Conservation (phyloP, 73 alveolate species). For the Breviolum minutum region DNA sequence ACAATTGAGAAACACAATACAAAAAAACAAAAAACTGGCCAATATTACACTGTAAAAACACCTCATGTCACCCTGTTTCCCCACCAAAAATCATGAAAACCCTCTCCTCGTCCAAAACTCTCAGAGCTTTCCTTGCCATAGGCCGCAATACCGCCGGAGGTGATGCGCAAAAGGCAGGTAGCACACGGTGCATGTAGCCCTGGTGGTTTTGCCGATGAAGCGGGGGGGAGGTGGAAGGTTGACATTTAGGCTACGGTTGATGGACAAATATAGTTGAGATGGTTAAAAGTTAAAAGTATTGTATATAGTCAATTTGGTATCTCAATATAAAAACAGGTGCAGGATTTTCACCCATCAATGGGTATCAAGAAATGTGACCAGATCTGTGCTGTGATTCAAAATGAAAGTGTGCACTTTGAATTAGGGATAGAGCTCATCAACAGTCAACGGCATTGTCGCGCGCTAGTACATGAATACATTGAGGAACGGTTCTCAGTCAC, state of each 20-base stretch:
- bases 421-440: no score
- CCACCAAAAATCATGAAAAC: background rate
- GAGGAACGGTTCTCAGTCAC: background rate
- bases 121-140: constrained; percentile 25
- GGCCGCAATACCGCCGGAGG: constrained; percentile 57
- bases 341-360: no score
- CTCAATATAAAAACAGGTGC: no score
- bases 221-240: background rate
- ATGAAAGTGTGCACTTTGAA: no score
- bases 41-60: no score
- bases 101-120: constrained; percentile 41
- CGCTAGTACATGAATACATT: no score
- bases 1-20: no score
- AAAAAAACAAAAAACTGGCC: no score
- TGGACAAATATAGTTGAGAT: background rate
- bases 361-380: no score
- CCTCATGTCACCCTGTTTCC: no score
- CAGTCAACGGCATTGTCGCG: no score
- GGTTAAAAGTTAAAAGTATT: background rate
- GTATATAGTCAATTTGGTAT: background rate
- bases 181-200: constrained; percentile 10
- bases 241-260: background rate
- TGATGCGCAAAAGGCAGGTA: background rate
- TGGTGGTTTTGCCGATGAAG: background rate
- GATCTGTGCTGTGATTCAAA: no score